phyloP scores from a whole-genome alignment of 192 early-diverging fungal genomes.

The Umbelopsis sp. region DNA sequence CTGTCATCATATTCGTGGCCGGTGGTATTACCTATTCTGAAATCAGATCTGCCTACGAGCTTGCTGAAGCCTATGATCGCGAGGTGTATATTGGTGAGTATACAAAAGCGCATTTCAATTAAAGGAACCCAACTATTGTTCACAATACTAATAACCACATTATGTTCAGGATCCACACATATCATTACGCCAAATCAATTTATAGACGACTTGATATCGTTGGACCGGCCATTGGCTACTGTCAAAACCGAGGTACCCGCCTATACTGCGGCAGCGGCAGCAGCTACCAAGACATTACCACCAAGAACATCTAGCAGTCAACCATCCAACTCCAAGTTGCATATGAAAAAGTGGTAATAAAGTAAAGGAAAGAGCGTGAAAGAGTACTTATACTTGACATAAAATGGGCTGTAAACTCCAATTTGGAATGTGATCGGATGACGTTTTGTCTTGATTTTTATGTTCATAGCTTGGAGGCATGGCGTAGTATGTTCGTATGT shows the following conservation, averaged over 20 bases:
- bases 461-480: no score
- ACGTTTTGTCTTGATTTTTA: no score
- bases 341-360: conserved; percentile 4
- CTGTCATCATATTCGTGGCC: conserved; percentile 80
- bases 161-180: conserved; percentile 68
- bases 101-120: not conserved
- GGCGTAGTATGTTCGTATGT: no score
- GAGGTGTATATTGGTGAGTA: conserved; percentile 69
- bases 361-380: not conserved
- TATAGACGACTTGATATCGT: conserved; percentile 61
- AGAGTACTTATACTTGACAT: not conserved
- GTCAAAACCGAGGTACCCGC: conserved; percentile 40
- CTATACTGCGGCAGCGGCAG: conserved; percentile 26
- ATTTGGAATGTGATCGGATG: no score
- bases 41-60: conserved; percentile 68
- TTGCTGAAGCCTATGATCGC: conserved; percentile 57
- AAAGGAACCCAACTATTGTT: not conserved
- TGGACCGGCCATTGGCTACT: conserved; percentile 52
- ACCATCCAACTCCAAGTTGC: not conserved
- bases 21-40: conserved; percentile 83
- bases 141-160: not conserved
- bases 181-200: conserved; percentile 71
- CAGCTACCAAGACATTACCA: not conserved
- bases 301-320: conserved; percentile 17
- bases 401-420: no score